These are phyloP conservation scores for Kalanchoe fedtschenkoi DNA, from an alignment of 164 flowering plant species.

Conservation along the genomic window DNA sequence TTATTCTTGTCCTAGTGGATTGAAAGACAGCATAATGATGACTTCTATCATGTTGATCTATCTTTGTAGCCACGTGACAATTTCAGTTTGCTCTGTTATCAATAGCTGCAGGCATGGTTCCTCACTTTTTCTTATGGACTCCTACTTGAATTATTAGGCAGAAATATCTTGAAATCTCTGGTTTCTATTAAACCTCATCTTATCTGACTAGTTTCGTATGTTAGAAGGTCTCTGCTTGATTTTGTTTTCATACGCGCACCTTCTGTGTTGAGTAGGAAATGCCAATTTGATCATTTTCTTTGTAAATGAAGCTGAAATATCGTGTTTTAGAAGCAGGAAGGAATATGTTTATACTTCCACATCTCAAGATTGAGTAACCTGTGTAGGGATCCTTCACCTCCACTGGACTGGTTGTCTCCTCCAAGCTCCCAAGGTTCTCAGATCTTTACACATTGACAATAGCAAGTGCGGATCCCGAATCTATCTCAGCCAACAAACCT, in stretches of 20 bases:
- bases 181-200: no score
- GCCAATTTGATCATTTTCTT: no score
- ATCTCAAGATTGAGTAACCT: not conserved
- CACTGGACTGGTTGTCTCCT: conserved; percentile 68
- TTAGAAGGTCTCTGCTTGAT: no score
- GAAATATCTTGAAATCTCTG: no score
- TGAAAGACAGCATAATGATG: not conserved
- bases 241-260: not conserved
- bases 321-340: not conserved
- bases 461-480: conserved; percentile 65
- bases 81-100: no score
- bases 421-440: conserved; percentile 74
- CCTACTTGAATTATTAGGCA: no score
- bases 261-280: no score
- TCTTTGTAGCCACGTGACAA: no score
- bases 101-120: no score
- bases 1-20: not conserved
- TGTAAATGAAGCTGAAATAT: not conserved
- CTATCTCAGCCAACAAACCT: conserved; percentile 48
- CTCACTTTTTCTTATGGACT: no score
- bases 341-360: not conserved
- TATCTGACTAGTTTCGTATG: no score
- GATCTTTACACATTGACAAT: conserved; percentile 55
- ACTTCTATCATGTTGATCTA: no score
- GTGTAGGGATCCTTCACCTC: conserved; percentile 60